Evolutionary conservation across 106 monocot genomes (phyloP).

Genomic region (Agapanthus africanus): DNA sequence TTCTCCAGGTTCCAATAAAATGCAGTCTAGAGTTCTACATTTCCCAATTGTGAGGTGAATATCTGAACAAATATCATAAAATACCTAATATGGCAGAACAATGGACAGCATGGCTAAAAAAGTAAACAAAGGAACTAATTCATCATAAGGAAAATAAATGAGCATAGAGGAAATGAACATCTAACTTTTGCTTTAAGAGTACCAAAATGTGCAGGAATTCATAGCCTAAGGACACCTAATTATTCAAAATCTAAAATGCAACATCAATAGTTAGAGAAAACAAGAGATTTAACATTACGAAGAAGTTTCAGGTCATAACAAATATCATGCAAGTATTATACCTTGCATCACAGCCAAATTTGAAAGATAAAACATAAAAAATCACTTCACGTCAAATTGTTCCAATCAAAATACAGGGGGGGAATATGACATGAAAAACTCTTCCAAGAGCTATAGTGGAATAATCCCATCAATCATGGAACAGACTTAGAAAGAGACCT

Average conservation of each 20-base stretch:
- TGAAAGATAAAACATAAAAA: background rate
- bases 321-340: too few species aligned
- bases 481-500: background rate
- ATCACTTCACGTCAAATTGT: background rate
- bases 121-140: background rate
- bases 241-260: background rate
- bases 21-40: conserved; percentile 82
- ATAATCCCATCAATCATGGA: background rate
- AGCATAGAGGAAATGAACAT: background rate
- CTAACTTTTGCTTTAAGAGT: background rate
- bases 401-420: background rate
- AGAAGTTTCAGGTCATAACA: background rate
- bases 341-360: background rate
- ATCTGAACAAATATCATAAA: background rate
- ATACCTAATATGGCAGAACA: conserved; percentile 1
- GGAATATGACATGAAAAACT: background rate
- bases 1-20: conserved; percentile 98
- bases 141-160: background rate
- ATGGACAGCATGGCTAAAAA: background rate
- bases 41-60: background rate
- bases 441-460: background rate
- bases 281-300: background rate
- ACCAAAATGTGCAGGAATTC: background rate
- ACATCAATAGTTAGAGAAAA: conserved; percentile 4
- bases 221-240: background rate